Conservation (phyloP, 805 yeast species). For the Tetrapisispora iriomotensis region DNA sequence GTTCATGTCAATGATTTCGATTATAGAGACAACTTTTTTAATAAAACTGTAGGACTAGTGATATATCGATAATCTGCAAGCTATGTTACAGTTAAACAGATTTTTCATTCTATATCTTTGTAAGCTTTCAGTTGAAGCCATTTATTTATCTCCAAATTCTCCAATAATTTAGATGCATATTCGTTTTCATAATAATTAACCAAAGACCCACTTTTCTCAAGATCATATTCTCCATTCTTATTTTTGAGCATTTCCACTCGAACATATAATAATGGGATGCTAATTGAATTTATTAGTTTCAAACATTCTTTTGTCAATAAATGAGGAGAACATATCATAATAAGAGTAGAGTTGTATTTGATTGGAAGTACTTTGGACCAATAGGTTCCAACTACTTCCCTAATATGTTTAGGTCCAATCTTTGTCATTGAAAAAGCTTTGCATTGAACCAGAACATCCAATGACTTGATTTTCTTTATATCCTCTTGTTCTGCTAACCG, state of each 20-base stretch:
- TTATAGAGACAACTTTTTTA: too few relatives aligned
- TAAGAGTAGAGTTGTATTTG: slow-evolving; percentile 15
- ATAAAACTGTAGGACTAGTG: too few relatives aligned
- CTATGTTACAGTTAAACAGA: too few relatives aligned
- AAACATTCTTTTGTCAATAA: slow-evolving; percentile 24
- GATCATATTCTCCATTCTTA: slow-evolving; percentile 13
- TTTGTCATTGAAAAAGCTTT: slow-evolving; percentile 23
- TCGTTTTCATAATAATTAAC: slow-evolving; percentile 27
- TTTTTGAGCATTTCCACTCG: slow-evolving; percentile 17
- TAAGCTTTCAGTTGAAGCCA: slow-evolving; percentile 20
- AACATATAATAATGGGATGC: slow-evolving; percentile 25
- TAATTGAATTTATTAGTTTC: slow-evolving; percentile 19
- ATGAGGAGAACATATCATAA: slow-evolving; percentile 28
- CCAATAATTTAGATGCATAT: slow-evolving; percentile 19
- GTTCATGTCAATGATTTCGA: too few relatives aligned
- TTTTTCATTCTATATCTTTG: not conserved
- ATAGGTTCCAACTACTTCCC: slow-evolving; percentile 27
- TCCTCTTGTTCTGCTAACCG: slow-evolving; percentile 6
- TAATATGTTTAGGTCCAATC: slow-evolving; percentile 24
- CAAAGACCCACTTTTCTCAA: slow-evolving; percentile 20
- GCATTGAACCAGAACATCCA: slow-evolving; percentile 26
- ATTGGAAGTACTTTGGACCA: slow-evolving; percentile 12
- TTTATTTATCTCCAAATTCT: slow-evolving; percentile 21
- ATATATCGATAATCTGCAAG: too few relatives aligned
- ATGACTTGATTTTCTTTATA: slow-evolving; percentile 3